Evolutionary conservation across 2,329 filamentous ascomycete species (phyloP), one percentile per base, ranked within the genome.

Genomic region (Xylaria sp.): DNA sequence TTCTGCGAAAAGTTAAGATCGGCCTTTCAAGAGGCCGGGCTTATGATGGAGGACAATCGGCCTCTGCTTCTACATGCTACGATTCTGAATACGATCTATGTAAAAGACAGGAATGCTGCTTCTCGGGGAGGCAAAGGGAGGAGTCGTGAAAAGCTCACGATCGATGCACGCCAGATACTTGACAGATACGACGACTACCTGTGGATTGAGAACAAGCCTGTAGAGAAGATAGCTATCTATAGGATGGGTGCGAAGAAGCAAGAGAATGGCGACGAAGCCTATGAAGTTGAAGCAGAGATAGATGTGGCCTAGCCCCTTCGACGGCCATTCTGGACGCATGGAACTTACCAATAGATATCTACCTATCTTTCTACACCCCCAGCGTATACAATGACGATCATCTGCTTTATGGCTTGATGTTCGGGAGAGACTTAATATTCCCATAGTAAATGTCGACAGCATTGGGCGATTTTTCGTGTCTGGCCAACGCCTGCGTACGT

Each of bases 71-170:
- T 97, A 54, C 94, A 97, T 73, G 92, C 92, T 17, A 97, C 94
- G 0, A 79, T 97, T 3, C 78, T 95, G 53, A 97, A 97, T 75
- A 96, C 93, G 0, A 86, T 93, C 14, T 96, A 97, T 73, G 87
- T 87, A 45, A 85, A 83, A 72, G 76, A 75, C 37, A 63, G 67
- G 51, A n/a, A n/a, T n/a, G 70, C 70, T 47, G 49, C 72, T 51
- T 55, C 64, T 46, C 63, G 64, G 51, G 62, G 59, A 57, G 66
- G 62, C 55, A 66, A 71, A 50, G 69, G 64, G 52, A 71, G 69
- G 61, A 72, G 72, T 38, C 72, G 71, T 12, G 77, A 80, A 62
- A 79, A 72, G 69, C 58, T 83, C 67, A 80, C 78, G 19, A 73
- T 89, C 69, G 83, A 91, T 72, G 86, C 84, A 9, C 78, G 78